These are phyloP conservation scores for Marvania coccoides DNA, from an alignment of 139 green algal species.

Conservation along the genomic window DNA sequence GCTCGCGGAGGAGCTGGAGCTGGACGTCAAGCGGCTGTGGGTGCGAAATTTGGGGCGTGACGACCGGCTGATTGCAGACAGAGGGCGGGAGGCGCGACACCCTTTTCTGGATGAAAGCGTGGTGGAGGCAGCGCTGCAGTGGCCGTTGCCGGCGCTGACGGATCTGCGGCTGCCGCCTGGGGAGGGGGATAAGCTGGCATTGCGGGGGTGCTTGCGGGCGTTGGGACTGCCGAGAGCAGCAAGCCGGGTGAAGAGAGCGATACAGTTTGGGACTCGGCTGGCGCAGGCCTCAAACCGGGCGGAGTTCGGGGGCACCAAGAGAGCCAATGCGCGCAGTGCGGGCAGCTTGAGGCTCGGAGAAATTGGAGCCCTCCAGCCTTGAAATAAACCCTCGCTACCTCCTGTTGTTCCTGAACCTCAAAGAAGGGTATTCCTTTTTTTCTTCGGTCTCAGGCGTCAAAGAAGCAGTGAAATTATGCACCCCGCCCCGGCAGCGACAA, in stretches of 20 bases:
- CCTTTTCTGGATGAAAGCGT: conserved; percentile 89
- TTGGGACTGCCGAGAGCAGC: conserved; percentile 62
- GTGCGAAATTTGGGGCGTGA: conserved; percentile 86
- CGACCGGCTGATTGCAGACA: conserved; percentile 80
- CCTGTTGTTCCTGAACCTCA: no score
- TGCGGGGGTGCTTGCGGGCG: conserved; percentile 48
- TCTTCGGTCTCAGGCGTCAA: no score
- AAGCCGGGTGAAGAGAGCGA: conserved; percentile 73
- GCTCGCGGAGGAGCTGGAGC: conserved; percentile 60
- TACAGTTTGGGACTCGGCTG: conserved; percentile 90
- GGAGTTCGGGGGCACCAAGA: conserved; percentile 80
- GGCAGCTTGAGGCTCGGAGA: conserved; percentile 30
- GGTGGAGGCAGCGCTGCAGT: conserved; percentile 40
- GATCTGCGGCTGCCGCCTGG: conserved; percentile 42
- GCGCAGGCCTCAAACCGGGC: conserved; percentile 64
- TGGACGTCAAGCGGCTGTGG: conserved; percentile 84
- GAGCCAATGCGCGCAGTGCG: conserved; percentile 61
- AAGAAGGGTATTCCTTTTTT: no score
- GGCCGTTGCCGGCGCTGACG: conserved; percentile 38
- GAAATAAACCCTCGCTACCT: no score
- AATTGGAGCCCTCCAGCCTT: conserved; percentile 2
- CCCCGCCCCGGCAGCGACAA: no score
- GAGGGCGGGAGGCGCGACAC: conserved; percentile 69
- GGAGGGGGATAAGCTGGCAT: conserved; percentile 82
- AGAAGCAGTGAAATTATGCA: no score